Evolutionary conservation across 2,329 filamentous ascomycete species (phyloP).

Genomic region (Arthrobotrys pseudoclavata): DNA sequence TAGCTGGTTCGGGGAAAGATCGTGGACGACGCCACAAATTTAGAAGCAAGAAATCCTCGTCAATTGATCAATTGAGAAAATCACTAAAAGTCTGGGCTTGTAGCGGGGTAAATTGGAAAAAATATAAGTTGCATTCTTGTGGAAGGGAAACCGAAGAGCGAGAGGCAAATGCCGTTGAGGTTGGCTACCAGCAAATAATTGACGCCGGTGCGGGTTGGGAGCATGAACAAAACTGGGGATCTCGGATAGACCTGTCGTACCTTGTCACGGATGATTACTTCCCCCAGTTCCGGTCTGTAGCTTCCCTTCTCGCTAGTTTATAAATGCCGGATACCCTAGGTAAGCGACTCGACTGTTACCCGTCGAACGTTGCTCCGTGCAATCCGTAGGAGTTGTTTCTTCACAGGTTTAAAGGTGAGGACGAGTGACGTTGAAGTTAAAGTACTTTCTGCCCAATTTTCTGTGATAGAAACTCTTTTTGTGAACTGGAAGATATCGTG

Average conservation of each 20-base stretch:
- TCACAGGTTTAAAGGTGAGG: background rate
- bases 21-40: constrained; percentile 25
- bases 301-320: constrained; percentile 57
- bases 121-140: constrained; percentile 26
- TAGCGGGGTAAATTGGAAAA: constrained; percentile 39
- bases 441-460: constrained; percentile 13
- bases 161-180: constrained; percentile 19
- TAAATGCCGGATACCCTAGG: constrained; percentile 32
- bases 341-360: constrained; percentile 31
- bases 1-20: constrained; percentile 44
- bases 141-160: constrained; percentile 12
- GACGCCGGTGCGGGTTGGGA: constrained; percentile 22
- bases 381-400: constrained; percentile 1
- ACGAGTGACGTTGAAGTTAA: constrained; percentile 29
- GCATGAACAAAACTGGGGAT: constrained; percentile 45
- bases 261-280: constrained; percentile 46
- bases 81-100: constrained; percentile 13
- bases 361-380: constrained; percentile 8
- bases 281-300: constrained; percentile 39
- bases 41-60: constrained; percentile 18
- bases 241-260: constrained; percentile 55
- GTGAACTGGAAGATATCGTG: constrained; percentile 9
- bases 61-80: constrained; percentile 20
- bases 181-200: constrained; percentile 26
- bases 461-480: constrained; percentile 8